Evolutionary conservation across 1,284 basidiomycete genomes (phyloP), one percentile per base, ranked within the genome.

Genomic region (Somion occarium): DNA sequence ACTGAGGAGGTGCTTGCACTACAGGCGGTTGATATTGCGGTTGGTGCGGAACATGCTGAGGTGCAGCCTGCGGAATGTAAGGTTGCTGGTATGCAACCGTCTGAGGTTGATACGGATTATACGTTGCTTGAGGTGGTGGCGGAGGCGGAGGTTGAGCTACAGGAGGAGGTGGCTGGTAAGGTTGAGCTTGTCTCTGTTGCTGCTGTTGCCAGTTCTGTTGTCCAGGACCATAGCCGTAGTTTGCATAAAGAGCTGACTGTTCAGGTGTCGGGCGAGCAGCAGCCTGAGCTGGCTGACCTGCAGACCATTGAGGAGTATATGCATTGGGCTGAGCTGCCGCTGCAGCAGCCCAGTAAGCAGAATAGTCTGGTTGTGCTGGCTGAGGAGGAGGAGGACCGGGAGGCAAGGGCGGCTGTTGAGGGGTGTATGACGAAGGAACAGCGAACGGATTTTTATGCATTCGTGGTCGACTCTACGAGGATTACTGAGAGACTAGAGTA

Each of bases 381-480:
- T 82, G 81, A 46, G 79, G 76, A 2, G 87, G 87, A 15, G 88
- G 86, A 51, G 84, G 88, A 19, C 85, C 88, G 22, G 87, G 85
- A 48, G 88, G 88, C 39, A 89, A 72, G 38, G 87, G 88, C 2
- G 87, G 85, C 61, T 86, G 86, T 46, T 81, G 82, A 30, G 79
- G 76, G 9, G 80, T 76, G 64, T 85, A 88, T 38, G 78, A 74
- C 18, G 83, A 79, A 47, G 81, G 78, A 23, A 85, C 82, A 53
- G 83, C 74, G 59, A 89, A 89, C 0, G 86, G 87, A 66, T 89
- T 89, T 72, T 88, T 89, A 72, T 89, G 84, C 87, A 89, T 85
- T 18, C 27, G 49, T 41, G 7, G 39, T 34, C 30, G 15, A 34
- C 7, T 34, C 30, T 34, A 34, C 15, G 30, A 7, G 7, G 30